Evolutionary conservation across 139 green algal species (phyloP).

Genomic region (Picochlorum sp.): DNA sequence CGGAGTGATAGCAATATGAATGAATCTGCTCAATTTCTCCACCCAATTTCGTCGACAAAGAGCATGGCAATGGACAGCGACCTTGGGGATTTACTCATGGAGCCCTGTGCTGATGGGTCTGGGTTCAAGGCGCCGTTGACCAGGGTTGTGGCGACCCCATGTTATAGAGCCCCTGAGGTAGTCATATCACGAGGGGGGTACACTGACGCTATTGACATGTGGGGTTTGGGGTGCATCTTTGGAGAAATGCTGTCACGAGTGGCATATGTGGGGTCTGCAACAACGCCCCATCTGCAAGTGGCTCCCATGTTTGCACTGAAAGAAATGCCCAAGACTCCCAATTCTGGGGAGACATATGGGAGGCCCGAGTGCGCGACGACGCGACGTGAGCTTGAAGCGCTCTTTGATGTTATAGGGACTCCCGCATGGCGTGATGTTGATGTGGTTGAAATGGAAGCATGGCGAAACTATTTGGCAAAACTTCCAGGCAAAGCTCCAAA

Average conservation of each 20-base stretch:
- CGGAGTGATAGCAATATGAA: background rate
- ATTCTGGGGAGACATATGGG: conserved; percentile 31
- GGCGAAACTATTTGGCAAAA: conserved; percentile 66
- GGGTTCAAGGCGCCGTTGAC: conserved; percentile 57
- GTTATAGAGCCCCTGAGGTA: conserved; percentile 44
- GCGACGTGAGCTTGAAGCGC: conserved; percentile 59
- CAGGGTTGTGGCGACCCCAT: conserved; percentile 46
- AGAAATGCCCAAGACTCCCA: conserved; percentile 51
- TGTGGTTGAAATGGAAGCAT: conserved; percentile 44
- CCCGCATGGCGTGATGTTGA: conserved; percentile 73
- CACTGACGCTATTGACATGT: conserved; percentile 69
- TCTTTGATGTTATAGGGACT: conserved; percentile 86
- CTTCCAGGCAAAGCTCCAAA: conserved; percentile 47
- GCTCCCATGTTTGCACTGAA: conserved; percentile 70
- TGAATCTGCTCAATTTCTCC: background rate
- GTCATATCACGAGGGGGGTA: conserved; percentile 67
- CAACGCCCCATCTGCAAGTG: conserved; percentile 67
- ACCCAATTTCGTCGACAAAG: background rate
- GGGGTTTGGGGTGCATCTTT: conserved; percentile 75
- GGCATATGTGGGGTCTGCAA: conserved; percentile 50
- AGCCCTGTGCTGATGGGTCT: background rate
- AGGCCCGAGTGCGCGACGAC: conserved; percentile 31
- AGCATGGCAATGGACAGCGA: background rate
- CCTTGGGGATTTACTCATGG: background rate
- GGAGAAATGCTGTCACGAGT: conserved; percentile 83